These are phyloP conservation scores for Hirsutella rhossiliensis DNA, from an alignment of 2,329 filamentous ascomycete genomes.

Conservation along the genomic window DNA sequence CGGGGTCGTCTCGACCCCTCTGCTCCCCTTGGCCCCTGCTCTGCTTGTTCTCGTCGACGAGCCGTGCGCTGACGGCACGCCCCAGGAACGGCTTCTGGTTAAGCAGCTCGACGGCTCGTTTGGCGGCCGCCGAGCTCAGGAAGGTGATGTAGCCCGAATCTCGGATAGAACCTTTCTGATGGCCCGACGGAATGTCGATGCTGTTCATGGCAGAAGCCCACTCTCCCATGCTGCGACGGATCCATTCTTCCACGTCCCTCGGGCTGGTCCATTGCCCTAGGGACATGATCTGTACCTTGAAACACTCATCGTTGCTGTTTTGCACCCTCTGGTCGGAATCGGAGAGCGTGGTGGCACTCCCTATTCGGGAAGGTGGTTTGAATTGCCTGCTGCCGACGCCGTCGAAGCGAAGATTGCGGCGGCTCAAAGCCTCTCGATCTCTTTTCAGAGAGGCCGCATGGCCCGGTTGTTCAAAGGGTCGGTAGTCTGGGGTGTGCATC, in stretches of 20 bases:
- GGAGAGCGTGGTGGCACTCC: background rate
- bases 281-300: slow-evolving; percentile 13
- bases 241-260: slow-evolving; percentile 15
- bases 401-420: background rate
- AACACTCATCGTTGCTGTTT: slow-evolving; percentile 4
- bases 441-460: background rate
- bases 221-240: slow-evolving; percentile 12
- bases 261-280: slow-evolving; percentile 11
- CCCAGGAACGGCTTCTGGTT: slow-evolving; percentile 14
- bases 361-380: background rate
- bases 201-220: slow-evolving; percentile 7
- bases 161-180: slow-evolving; percentile 10
- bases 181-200: slow-evolving; percentile 14
- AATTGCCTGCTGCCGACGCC: too few species aligned
- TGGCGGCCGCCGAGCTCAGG: slow-evolving; percentile 9
- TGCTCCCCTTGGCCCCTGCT: slow-evolving; percentile 2
- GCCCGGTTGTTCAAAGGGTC: background rate
- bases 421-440: background rate
- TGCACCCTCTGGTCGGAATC: background rate
- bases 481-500: background rate
- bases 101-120: slow-evolving; percentile 12
- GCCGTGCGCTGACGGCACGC: slow-evolving; percentile 11
- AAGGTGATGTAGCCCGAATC: slow-evolving; percentile 16
- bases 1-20: background rate
- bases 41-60: slow-evolving; percentile 6